Conservation (phyloP, 1,139 yeast genomes). For the Scheffersomyces quercinus region DNA sequence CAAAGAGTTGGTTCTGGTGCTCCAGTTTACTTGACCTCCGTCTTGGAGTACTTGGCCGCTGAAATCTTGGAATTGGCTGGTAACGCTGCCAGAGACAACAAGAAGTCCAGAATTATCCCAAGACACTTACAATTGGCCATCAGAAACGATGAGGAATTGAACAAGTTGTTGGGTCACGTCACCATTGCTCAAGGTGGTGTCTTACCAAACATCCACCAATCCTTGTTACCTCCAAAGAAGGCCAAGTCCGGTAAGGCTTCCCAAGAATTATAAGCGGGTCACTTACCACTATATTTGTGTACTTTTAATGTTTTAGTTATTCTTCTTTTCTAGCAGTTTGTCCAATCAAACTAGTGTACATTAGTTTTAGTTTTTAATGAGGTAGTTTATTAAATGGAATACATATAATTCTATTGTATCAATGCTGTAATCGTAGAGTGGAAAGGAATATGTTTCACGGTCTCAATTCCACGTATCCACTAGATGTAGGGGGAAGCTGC, state of each 20-base stretch:
- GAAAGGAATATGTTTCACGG: no score
- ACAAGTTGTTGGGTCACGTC: slow-evolving; percentile 79
- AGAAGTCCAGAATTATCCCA: slow-evolving; percentile 58
- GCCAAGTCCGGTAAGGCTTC: slow-evolving; percentile 75
- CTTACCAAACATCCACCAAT: slow-evolving; percentile 93
- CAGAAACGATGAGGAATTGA: slow-evolving; percentile 56
- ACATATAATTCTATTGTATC: slow-evolving; percentile 4
- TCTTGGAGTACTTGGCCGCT: slow-evolving; percentile 53
- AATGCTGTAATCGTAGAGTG: slow-evolving; percentile 1
- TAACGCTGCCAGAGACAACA: slow-evolving; percentile 60
- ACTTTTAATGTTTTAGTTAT: slow-evolving; percentile 10
- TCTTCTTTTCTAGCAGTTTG: slow-evolving; percentile 9
- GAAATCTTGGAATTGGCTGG: slow-evolving; percentile 59
- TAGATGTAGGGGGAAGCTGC: no score
- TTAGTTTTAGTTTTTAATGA: slow-evolving; percentile 14
- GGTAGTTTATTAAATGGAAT: slow-evolving; percentile 10
- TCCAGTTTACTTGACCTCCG: slow-evolving; percentile 55
- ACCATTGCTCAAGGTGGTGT: slow-evolving; percentile 99
- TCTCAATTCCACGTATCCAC: no score
- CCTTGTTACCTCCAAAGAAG: slow-evolving; percentile 93
- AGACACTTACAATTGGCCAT: slow-evolving; percentile 55
- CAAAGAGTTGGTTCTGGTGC: slow-evolving; percentile 60
- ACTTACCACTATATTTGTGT: neutral
- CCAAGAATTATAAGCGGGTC: slow-evolving; percentile 68
- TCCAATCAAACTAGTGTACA: slow-evolving; percentile 15